These are phyloP conservation scores for Quercus ilex DNA, from an alignment of 306 rosid species.

Conservation along the genomic window DNA sequence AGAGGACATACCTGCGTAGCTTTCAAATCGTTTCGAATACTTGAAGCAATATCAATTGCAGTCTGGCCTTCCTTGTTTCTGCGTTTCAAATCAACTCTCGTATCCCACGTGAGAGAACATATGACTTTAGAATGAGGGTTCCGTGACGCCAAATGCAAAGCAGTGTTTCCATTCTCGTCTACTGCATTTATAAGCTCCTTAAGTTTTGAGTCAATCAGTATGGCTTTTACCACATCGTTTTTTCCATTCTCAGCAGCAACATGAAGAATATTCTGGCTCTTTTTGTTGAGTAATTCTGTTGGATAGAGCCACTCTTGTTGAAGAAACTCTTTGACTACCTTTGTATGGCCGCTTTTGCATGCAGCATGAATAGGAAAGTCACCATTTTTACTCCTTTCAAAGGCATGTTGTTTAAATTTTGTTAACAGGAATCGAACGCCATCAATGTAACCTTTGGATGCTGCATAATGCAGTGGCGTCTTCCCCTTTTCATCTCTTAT, in stretches of 20 bases:
- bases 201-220: neutral
- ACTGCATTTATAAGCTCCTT: neutral
- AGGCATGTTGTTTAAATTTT: neutral
- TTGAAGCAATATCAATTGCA: neutral
- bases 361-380: slow-evolving; percentile 17
- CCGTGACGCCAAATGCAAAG: slow-evolving; percentile 22
- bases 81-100: neutral
- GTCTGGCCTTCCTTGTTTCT: neutral
- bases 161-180: slow-evolving; percentile 21
- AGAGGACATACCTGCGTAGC: too few relatives aligned
- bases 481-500: neutral
- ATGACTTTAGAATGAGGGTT: neutral
- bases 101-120: neutral
- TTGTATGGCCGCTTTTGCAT: neutral
- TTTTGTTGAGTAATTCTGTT: neutral
- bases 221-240: neutral
- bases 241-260: slow-evolving; percentile 13
- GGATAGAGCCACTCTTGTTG: neutral
- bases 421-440: neutral
- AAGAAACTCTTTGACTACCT: neutral
- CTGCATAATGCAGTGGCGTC: slow-evolving; percentile 20
- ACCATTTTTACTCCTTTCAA: neutral
- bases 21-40: too few relatives aligned
- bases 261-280: slow-evolving; percentile 22
- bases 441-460: neutral